A percentile compares a stretch with the other conserved stretches of the same genome.
Conservation (phyloP, 2,329 filamentous ascomycete genomes). For the Beauveria varroae region DNA sequence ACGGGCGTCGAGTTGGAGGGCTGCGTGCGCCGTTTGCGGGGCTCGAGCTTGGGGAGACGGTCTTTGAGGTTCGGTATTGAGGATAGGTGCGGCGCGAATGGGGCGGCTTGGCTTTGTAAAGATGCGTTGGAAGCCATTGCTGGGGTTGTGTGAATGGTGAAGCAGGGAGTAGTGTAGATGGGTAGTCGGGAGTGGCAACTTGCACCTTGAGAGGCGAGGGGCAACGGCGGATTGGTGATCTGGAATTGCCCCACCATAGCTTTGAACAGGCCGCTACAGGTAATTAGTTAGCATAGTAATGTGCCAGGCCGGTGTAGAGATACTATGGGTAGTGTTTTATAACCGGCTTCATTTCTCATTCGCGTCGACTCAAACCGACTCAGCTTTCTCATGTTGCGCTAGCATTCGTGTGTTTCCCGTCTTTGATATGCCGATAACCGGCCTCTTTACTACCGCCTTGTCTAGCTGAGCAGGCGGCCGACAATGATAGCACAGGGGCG, state of each 20-base stretch:
- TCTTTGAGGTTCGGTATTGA: slow-evolving; percentile 34
- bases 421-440: too few relatives aligned
- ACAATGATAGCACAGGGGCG: too few relatives aligned
- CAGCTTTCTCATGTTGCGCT: too few relatives aligned
- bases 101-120: slow-evolving; percentile 6
- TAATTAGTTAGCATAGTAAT: not conserved
- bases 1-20: slow-evolving; percentile 53
- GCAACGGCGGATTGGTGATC: not conserved
- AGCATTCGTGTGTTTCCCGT: too few relatives aligned
- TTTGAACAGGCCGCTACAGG: not conserved
- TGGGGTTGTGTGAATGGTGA: not conserved
- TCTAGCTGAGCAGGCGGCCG: too few relatives aligned
- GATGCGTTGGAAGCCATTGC: slow-evolving; percentile 4
- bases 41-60: slow-evolving; percentile 59
- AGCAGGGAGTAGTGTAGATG: not conserved
- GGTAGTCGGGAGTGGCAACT: not conserved
- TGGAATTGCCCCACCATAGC: slow-evolving; percentile 7
- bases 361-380: too few relatives aligned
- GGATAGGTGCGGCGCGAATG: slow-evolving; percentile 11
- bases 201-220: slow-evolving; percentile 4
- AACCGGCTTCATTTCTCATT: too few relatives aligned
- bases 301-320: not conserved
- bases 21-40: slow-evolving; percentile 47
- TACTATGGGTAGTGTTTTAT: too few relatives aligned
- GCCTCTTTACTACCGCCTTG: too few relatives aligned